Percentiles rank a stretch among this genome's conserved stretches.
Conservation (phyloP, 2,329 filamentous ascomycete genomes). For the Akanthomyces lecanii region DNA sequence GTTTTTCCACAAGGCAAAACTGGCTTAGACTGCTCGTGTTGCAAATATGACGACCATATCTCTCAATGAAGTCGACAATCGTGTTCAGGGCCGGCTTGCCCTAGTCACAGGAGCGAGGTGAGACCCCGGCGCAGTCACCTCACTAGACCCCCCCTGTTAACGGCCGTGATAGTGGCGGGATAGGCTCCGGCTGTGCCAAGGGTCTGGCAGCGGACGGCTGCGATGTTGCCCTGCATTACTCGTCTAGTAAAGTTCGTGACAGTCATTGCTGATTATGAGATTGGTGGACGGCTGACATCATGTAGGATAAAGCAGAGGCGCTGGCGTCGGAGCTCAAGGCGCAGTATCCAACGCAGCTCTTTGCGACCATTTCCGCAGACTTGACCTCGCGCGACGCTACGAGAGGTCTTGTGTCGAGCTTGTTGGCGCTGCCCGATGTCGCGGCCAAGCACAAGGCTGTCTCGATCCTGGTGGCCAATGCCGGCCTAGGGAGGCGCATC, state of each 20-base stretch:
- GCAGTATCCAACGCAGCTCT: slow-evolving; percentile 27
- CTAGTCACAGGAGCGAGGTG: slow-evolving; percentile 33
- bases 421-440: slow-evolving; percentile 21
- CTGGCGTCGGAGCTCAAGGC: slow-evolving; percentile 26
- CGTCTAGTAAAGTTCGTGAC: slow-evolving; percentile 28
- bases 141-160: neutral
- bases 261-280: neutral
- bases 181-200: slow-evolving; percentile 30
- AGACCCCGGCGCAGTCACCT: neutral
- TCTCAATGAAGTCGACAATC: slow-evolving; percentile 13
- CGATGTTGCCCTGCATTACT: slow-evolving; percentile 33
- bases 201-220: slow-evolving; percentile 33
- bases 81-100: slow-evolving; percentile 27
- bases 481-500: slow-evolving; percentile 61
- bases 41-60: slow-evolving; percentile 14
- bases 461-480: slow-evolving; percentile 60
- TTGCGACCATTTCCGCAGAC: slow-evolving; percentile 26
- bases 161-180: slow-evolving; percentile 28
- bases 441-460: slow-evolving; percentile 26
- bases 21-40: neutral
- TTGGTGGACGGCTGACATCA: neutral
- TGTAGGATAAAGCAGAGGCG: slow-evolving; percentile 29
- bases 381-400: slow-evolving; percentile 26
- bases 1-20: neutral
- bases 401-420: slow-evolving; percentile 22